Evolutionary conservation across 2,329 filamentous ascomycete species (phyloP), one percentile per base, ranked within the genome.

Genomic region (Pseudonectria buxi): DNA sequence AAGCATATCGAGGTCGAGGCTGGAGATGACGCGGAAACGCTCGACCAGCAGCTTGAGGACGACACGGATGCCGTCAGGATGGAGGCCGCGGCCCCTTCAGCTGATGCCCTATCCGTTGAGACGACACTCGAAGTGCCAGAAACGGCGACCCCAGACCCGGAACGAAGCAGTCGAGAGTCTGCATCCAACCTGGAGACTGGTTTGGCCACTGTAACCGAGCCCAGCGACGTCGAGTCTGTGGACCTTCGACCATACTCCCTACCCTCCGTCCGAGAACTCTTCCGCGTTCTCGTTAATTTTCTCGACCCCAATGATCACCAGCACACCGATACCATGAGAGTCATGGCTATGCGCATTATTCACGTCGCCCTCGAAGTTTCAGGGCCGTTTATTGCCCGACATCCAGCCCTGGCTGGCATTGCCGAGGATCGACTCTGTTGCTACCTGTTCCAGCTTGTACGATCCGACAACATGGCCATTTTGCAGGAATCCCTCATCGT

Each of bases 361-460:
- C 92, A 98, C 58, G 92, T 98, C 29, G 92, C 92, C 2, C 74
- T 98, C 14, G 92, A 98, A 62, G 90, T 98, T 39, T 88, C 92
- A 2, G 92, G 92, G 0, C 90, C 92, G 4, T 94, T 89, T 7
- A 95, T 98, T 55, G 86, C 89, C 32, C 84, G 85, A 44, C 92
- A 98, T 57, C 89, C 90, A 6, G 86, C 84, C 39, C 68, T 98
- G 33, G 89, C 90, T 10, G 78, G 76, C 4, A 75, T 98, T 37
- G 92, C 92, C 1, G 88, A 95, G 58, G 90, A 98, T 59, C 86
- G 88, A 15, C 69, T 98, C 15, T 98, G 94, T 58, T 84, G 86
- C 43, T 87, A 95, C 59, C 72, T 98, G 9, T 98, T 98, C 66
- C 94, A 98, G 64, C 76, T 98, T 18, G 89, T 96, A 27, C 78